phyloP scores from a whole-genome alignment of 768 basidiomycete species.

The Tephrocybe sp. region DNA sequence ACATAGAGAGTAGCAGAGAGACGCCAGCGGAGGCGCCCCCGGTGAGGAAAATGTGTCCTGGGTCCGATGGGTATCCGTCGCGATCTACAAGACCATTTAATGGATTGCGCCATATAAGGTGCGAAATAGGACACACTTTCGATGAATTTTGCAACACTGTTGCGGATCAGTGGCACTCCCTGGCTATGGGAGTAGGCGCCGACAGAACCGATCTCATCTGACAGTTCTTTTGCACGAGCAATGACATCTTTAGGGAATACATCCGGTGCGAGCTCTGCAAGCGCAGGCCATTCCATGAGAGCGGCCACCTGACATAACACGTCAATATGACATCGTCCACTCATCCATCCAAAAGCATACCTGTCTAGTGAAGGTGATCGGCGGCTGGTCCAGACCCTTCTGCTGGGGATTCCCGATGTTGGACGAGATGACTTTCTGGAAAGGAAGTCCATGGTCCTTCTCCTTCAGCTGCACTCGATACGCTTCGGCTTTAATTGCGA shows the following conservation, averaged over 20 bases:
- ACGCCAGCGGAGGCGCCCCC: slow-evolving; percentile 94
- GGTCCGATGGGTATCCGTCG: slow-evolving; percentile 83
- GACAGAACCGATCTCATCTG: slow-evolving; percentile 83
- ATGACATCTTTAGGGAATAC: slow-evolving; percentile 87
- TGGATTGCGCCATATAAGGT: background rate
- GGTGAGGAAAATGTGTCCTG: slow-evolving; percentile 90
- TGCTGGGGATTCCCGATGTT: slow-evolving; percentile 99
- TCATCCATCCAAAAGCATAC: slow-evolving; percentile 37
- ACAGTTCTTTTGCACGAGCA: slow-evolving; percentile 78
- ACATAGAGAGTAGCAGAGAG: slow-evolving; percentile 79
- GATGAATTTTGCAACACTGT: slow-evolving; percentile 89
- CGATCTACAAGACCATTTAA: slow-evolving; percentile 54
- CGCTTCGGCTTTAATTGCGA: slow-evolving; percentile 91
- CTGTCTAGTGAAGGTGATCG: slow-evolving; percentile 92
- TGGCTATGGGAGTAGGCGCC: slow-evolving; percentile 97
- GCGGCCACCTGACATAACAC: slow-evolving; percentile 70
- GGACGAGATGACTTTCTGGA: slow-evolving; percentile 85
- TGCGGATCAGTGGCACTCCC: slow-evolving; percentile 85
- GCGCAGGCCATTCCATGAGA: slow-evolving; percentile 87
- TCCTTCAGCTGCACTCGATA: slow-evolving; percentile 71
- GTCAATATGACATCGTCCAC: background rate
- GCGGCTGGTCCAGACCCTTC: slow-evolving; percentile 88
- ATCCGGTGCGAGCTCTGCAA: slow-evolving; percentile 72
- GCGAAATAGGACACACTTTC: slow-evolving; percentile 49
- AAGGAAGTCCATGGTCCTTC: slow-evolving; percentile 65